Percentiles rank a stretch among this genome's conserved stretches.
Evolutionary conservation across 306 rosid species (phyloP).

Genomic region (Quercus glauca): DNA sequence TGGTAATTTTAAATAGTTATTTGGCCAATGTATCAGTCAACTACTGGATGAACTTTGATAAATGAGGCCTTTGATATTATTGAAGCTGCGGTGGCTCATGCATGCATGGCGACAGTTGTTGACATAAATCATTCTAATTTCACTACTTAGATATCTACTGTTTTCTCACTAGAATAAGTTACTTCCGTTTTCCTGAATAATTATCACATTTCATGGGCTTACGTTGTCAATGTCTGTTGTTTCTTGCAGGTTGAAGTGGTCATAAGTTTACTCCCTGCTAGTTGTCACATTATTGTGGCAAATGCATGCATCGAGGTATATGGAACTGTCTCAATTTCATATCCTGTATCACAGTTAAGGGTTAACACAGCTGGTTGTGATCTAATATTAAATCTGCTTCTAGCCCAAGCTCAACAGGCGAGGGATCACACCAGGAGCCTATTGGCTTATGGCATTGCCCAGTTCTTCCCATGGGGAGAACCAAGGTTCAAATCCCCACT

Average conservation of each 20-base stretch:
- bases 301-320: constrained; percentile 87
- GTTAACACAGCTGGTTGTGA: neutral
- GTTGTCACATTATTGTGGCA: constrained; percentile 76
- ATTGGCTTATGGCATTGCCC: too few relatives aligned
- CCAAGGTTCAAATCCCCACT: too few relatives aligned
- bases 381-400: constrained; percentile 3
- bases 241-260: constrained; percentile 80
- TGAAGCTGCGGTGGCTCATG: neutral
- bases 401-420: neutral
- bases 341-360: constrained; percentile 1
- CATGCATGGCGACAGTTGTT: constrained; percentile 1
- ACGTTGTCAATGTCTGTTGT: neutral
- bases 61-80: too few relatives aligned
- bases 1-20: neutral
- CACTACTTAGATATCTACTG: neutral
- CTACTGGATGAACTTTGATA: neutral
- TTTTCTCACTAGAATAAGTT: constrained; percentile 4
- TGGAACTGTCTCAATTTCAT: constrained; percentile 19
- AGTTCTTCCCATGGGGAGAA: too few relatives aligned
- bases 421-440: neutral
- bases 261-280: constrained; percentile 77
- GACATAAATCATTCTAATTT: neutral
- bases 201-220: constrained; percentile 7
- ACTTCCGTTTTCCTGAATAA: neutral
- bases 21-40: neutral